Evolutionary conservation across 1,284 basidiomycete species (phyloP).

Genomic region (Stereum hirsutum): DNA sequence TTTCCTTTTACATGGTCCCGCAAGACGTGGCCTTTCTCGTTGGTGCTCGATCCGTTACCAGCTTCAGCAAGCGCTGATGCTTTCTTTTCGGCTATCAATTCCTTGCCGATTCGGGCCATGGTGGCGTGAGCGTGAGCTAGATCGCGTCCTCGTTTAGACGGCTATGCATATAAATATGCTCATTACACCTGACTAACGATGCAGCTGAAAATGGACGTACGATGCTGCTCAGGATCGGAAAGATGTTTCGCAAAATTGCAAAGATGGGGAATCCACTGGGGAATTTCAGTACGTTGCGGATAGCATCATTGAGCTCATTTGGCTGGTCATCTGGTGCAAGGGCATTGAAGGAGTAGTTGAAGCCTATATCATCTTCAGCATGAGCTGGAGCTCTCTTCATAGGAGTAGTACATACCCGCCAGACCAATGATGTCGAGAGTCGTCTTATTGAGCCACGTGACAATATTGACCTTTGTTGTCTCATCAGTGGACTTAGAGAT

Average conservation of each 20-base stretch:
- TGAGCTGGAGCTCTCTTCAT: background rate
- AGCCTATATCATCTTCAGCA: slow-evolving; percentile 22
- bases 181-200: background rate
- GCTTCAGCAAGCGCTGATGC: slow-evolving; percentile 12
- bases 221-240: slow-evolving; percentile 7
- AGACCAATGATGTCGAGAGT: slow-evolving; percentile 44
- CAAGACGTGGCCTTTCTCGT: background rate
- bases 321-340: slow-evolving; percentile 18
- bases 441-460: slow-evolving; percentile 30
- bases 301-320: slow-evolving; percentile 31
- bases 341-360: slow-evolving; percentile 44
- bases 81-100: slow-evolving; percentile 37
- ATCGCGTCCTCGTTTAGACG: background rate
- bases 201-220: background rate
- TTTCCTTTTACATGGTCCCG: slow-evolving; percentile 18
- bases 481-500: slow-evolving; percentile 5
- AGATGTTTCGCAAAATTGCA: slow-evolving; percentile 9
- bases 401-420: slow-evolving; percentile 23
- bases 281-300: slow-evolving; percentile 15
- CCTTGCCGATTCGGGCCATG: slow-evolving; percentile 24
- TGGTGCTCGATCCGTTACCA: background rate
- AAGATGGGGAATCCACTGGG: background rate
- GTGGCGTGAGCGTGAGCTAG: background rate
- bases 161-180: background rate
- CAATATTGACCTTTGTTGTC: slow-evolving; percentile 27